Evolutionary conservation across 208 protist genomes (phyloP), one percentile per base, ranked within the genome.

Genomic region (Trypanosomatidae sp.): DNA sequence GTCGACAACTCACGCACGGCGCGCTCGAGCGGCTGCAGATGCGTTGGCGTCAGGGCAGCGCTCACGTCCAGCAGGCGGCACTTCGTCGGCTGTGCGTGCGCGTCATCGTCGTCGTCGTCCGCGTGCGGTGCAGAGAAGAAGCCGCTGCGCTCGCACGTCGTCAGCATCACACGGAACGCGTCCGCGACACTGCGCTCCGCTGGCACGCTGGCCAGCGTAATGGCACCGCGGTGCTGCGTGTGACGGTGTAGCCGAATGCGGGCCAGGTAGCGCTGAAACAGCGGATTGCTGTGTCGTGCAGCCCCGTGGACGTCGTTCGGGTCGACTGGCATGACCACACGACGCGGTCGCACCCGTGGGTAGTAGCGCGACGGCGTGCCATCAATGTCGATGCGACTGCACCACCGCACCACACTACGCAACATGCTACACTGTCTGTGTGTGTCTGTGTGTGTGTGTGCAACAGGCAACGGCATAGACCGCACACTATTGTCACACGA

Each of bases 321-420:
- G 55, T 89, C 66, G 4, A 90, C 78, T 1, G 85, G 85, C 85
- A 93, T 87, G n/a, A 90, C 77, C 19, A 93, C 50, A 33, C 80
- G 70, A 0, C 85, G 66, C 2, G 85, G 85, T 7, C 85, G 72
- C 52, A 87, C 89, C 16, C 68, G 65, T 6, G 85, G 85, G 37
- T 71, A 77, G 65, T 93, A 90, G 22, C 35, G 38, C 11, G 78
- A 78, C 2, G 67, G 52, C 33, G 11, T 47, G 23, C 21, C 21
- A 22, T 41, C 21, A 47, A 47, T 42, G 42, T 47, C 21, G 11
- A 42, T n/a, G n/a, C 30, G n/a, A n/a, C 30, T n/a, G 30, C 30
- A 35, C 30, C 11, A n/a, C 30, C 11, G n/a, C 30, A 35, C n/a
- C 30, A 35, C 30, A n/a, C n/a, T n/a, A n/a, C n/a, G n/a, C n/a